A percentile compares a stretch with the other conserved stretches of the same genome.
Evolutionary conservation across 2,329 filamentous ascomycete genomes (phyloP).

Genomic region (Verticillium albo-atrum): DNA sequence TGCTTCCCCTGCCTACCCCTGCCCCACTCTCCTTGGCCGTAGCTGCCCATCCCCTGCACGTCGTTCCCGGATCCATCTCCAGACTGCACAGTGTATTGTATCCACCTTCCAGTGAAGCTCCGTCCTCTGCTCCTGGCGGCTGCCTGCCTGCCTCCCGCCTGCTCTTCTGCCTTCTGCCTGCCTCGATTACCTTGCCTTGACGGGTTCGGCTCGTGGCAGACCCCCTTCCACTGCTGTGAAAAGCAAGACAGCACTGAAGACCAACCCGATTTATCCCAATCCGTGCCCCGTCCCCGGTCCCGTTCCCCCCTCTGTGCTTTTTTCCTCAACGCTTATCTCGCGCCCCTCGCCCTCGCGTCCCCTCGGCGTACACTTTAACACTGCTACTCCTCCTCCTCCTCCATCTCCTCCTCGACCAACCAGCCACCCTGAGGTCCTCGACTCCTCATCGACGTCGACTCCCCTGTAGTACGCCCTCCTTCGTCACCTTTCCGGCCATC

Average conservation of each 20-base stretch:
- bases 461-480: too few relatives aligned
- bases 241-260: background rate
- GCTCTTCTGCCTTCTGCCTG: too few relatives aligned
- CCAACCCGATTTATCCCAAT: background rate
- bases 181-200: background rate
- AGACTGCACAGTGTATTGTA: background rate
- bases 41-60: background rate
- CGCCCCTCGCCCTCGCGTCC: background rate
- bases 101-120: background rate
- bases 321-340: background rate
- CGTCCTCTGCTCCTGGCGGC: too few relatives aligned
- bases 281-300: background rate
- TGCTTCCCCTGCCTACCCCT: background rate
- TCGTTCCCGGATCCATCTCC: background rate
- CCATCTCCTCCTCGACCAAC: too few relatives aligned
- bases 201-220: background rate
- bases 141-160: too few relatives aligned
- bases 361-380: background rate
- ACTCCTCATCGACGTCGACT: too few relatives aligned
- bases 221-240: background rate
- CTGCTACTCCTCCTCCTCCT: background rate
- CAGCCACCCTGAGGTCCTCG: too few relatives aligned
- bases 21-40: background rate
- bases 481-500: too few relatives aligned
- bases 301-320: background rate